phyloP scores from a whole-genome alignment of 345 rosid genomes.

The Leavenworthia alabamica region DNA sequence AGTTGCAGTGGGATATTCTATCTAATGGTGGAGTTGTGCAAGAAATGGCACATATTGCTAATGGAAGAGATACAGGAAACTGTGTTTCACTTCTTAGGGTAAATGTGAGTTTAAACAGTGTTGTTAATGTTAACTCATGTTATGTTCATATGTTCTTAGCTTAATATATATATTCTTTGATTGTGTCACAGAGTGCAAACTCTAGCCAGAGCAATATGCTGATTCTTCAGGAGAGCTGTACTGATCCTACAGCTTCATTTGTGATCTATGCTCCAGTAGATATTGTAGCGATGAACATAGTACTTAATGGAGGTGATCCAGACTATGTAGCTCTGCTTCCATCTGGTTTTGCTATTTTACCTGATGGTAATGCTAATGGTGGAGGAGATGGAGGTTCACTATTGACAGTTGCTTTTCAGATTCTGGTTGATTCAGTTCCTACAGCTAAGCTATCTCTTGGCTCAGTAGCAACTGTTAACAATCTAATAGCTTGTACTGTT shows the following conservation, averaged over 20 bases:
- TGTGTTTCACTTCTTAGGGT: conserved; percentile 88
- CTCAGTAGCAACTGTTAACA: conserved; percentile 94
- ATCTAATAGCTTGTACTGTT: conserved; percentile 80
- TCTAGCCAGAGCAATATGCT: conserved; percentile 81
- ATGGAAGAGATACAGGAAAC: conserved; percentile 86
- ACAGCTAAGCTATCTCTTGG: conserved; percentile 92
- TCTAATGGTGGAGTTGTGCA: conserved; percentile 88
- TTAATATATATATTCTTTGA: background rate
- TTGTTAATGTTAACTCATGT: background rate
- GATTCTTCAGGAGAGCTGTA: conserved; percentile 66
- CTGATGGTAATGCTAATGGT: conserved; percentile 41
- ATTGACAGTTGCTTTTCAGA: conserved; percentile 90
- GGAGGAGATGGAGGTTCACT: conserved; percentile 60
- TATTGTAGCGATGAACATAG: conserved; percentile 64
- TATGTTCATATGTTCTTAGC: background rate
- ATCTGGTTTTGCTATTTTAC: conserved; percentile 74
- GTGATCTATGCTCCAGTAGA: conserved; percentile 75
- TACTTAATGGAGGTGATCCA: conserved; percentile 65
- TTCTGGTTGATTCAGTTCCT: conserved; percentile 86
- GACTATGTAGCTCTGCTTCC: conserved; percentile 69
- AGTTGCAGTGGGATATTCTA: conserved; percentile 86
- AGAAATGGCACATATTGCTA: conserved; percentile 94
- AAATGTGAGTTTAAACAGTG: conserved; percentile 41
- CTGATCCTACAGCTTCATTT: conserved; percentile 51
- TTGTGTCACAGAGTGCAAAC: conserved; percentile 46